Percentiles rank a stretch among this genome's conserved stretches.
These are phyloP conservation scores for Blastocystis sp. DNA, from an alignment of 352 stramenopile species.

Conservation along the genomic window DNA sequence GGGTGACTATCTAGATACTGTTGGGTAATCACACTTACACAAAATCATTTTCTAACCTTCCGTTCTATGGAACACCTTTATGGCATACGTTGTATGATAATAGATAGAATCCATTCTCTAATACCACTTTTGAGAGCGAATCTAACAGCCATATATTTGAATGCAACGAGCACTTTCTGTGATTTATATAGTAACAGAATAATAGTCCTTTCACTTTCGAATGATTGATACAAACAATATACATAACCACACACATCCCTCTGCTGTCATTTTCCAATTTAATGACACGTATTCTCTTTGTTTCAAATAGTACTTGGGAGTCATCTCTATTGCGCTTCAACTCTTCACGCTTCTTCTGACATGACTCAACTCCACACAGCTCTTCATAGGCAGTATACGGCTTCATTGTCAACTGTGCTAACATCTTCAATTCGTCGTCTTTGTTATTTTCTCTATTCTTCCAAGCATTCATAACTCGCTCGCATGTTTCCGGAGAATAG, in stretches of 20 bases:
- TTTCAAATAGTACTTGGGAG: neutral
- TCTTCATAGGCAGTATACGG: neutral
- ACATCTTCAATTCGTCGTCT: neutral
- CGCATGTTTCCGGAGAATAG: neutral
- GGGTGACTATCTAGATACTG: no score
- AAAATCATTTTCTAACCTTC: no score
- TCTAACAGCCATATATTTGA: no score
- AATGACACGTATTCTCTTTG: neutral
- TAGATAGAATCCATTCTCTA: neutral
- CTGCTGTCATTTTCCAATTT: neutral
- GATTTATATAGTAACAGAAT: no score
- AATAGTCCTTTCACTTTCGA: neutral
- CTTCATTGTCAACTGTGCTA: neutral
- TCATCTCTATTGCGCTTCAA: neutral
- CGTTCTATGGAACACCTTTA: no score
- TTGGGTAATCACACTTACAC: no score
- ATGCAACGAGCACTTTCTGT: no score
- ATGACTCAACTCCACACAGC: neutral
- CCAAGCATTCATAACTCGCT: neutral
- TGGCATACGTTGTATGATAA: neutral
- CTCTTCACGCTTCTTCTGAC: neutral
- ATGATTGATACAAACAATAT: neutral
- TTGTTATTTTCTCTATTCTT: neutral
- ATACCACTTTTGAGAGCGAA: neutral
- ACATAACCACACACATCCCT: neutral